Base-by-base conservation (phyloP, 2,329 filamentous ascomycete genomes). In the Myriosclerotinia duriaeana region DNA sequence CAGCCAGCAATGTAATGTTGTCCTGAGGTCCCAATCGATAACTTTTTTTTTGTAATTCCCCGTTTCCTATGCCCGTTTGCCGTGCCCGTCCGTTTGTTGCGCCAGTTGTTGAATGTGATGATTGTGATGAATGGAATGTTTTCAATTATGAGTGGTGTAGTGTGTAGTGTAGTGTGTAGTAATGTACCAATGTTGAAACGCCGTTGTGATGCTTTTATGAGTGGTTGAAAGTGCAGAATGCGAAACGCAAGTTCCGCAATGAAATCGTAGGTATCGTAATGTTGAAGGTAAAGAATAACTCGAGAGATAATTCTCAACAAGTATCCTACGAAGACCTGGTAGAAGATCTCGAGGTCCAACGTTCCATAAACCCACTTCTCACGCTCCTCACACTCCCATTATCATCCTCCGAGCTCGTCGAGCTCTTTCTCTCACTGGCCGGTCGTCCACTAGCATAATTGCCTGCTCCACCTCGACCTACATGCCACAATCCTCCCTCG, bases 391-490 rank as follows among this genome's bases (percentile, higher is more conserved):
- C 30, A 20, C 65, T 66, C 0, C 65, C 65, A 66, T 55, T 50
- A 6, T 50, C 52, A 7, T 56, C 60, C 52, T 34, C 50, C 0
- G 50, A 55, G 9, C 65, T 55, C 8, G 22, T 44, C 8, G 50
- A 55, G 12, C 26, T 56, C 65, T 66, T 66, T 15, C 65, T 55
- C 42, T 55, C 65, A n/a, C 30, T 64, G 8, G 34, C 34, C 2
- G 22, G n/a, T 50, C 52, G 15, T 4, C 44, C 65, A 1, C 40
- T 40, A 0, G 42, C 36, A 38, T 67, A 72, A 69, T 77, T 77
- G 5, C 74, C 74, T 4, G 74, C 75, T 34, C 75, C 75, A 14
- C 75, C 75, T 15, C 74, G 68, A 6, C 75, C 75, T 4, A 76
- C 71, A 59, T 75, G 73, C 65, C 67, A 76, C 7, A 70, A 60